Evolutionary conservation across 2,329 filamentous ascomycete species (phyloP), one percentile per base, ranked within the genome.

Genomic region (Colletotrichum sublineola): DNA sequence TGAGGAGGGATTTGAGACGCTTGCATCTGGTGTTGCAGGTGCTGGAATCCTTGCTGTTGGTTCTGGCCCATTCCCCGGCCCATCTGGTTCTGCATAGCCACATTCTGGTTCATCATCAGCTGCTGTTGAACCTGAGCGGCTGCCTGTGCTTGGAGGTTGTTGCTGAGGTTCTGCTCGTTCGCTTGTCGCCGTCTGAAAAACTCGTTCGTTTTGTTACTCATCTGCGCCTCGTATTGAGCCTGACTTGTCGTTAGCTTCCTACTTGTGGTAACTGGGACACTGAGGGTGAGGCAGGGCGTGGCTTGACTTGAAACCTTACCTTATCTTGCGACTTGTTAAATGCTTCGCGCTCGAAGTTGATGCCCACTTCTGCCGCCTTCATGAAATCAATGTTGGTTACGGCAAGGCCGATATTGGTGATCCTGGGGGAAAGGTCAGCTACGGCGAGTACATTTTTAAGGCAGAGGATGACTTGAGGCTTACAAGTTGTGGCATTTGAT

Each of bases 21-120:
- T 75, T 90, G 89, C 87, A 90, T 89, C 67, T 85, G 87, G 67
- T 89, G 88, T 71, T 89, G 88, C 46, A 90, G 83, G 60, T 87
- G 85, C 73, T 88, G 88, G 70, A 91, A 90, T 1, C 84, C 85
- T 75, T 86, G 88, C 72, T 87, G 89, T 2, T 82, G 80, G 8
- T 82, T 83, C 75, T 87, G 87, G 0, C 82, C 83, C 80, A 87
- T 85, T 15, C 84, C 84, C 46, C 88, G 84, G 50, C 84, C 83
- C 82, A 89, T 86, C 74, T 87, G 84, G 15, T 82, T 83, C 71
- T 86, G 86, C 82, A 89, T 85, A 73, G 77, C 63, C 9, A 74
- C 75, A 68, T 84, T 86, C 67, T 86, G 86, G 70, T 84, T 87
- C 83, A 89, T 85, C 82, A 89, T 83, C 66, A 87, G 81, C 72